phyloP scores from a whole-genome alignment of 805 yeast genomes.

The Barnettozyma pratensis region DNA sequence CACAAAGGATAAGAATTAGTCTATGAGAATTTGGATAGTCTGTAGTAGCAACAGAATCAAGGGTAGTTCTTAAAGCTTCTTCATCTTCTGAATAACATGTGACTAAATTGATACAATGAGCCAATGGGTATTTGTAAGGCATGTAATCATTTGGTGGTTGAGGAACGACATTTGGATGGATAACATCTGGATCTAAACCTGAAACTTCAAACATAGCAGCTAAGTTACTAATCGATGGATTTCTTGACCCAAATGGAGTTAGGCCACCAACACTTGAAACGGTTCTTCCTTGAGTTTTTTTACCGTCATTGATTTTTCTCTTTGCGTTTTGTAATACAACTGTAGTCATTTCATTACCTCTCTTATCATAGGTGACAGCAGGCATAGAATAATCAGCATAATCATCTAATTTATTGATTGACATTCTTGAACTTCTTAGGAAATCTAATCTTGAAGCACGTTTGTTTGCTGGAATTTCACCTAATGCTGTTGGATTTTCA shows the following conservation, averaged over 20 bases:
- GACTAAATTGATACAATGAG: conserved; percentile 69
- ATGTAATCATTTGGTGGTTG: conserved; percentile 89
- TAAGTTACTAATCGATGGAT: conserved; percentile 22
- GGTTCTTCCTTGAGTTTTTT: conserved; percentile 13
- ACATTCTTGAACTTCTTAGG: conserved; percentile 33
- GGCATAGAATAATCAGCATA: conserved; percentile 7
- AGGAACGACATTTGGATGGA: conserved; percentile 76
- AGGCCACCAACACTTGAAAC: conserved; percentile 5
- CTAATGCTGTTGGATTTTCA: conserved; percentile 49
- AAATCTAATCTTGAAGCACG: conserved; percentile 29
- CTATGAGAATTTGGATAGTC: conserved; percentile 96
- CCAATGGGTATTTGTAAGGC: conserved; percentile 79
- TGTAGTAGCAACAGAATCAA: conserved; percentile 92
- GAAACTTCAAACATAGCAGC: conserved; percentile 27
- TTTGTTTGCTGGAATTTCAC: conserved; percentile 44
- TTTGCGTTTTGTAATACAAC: conserved; percentile 61
- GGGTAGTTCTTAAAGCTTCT: conserved; percentile 76
- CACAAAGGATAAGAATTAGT: conserved; percentile 79
- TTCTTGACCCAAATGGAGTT: conserved; percentile 22
- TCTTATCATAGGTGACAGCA: conserved; percentile 11
- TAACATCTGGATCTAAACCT: conserved; percentile 51
- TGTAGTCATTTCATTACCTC: conserved; percentile 37
- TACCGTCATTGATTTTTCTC: conserved; percentile 3
- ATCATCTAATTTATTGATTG: conserved; percentile 18
- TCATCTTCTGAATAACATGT: conserved; percentile 96